Evolutionary conservation across 768 basidiomycete species (phyloP).

Genomic region (Galerina marginata): DNA sequence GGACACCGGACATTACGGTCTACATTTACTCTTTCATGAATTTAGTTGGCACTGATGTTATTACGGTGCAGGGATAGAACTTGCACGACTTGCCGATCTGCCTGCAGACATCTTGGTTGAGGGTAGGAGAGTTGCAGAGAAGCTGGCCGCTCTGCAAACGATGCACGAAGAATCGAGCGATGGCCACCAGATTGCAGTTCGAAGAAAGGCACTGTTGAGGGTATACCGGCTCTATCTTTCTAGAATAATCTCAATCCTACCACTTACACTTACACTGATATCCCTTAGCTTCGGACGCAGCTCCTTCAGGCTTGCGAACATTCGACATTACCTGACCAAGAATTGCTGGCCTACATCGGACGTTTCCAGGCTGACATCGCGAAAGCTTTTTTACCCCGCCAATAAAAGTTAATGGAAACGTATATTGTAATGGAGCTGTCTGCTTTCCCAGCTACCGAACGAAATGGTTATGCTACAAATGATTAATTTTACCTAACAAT

Average conservation of each 20-base stretch:
- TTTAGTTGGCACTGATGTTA: neutral
- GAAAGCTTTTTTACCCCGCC: constrained; percentile 45
- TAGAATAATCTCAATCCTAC: neutral
- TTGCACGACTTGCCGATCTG: constrained; percentile 87
- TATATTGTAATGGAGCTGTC: no score
- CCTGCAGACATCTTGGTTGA: constrained; percentile 73
- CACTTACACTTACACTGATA: neutral
- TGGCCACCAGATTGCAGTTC: constrained; percentile 58
- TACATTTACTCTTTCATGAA: neutral
- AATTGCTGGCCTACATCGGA: constrained; percentile 67
- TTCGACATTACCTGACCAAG: constrained; percentile 75
- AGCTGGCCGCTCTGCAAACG: constrained; percentile 61
- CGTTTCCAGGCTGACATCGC: constrained; percentile 76
- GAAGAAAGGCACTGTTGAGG: constrained; percentile 71
- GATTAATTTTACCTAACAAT: no score
- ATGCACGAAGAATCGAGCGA: constrained; percentile 65
- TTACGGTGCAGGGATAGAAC: constrained; percentile 70
- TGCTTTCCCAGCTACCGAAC: no score
- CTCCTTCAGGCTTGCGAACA: constrained; percentile 75
- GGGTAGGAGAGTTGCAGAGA: constrained; percentile 63
- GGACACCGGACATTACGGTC: constrained; percentile 76
- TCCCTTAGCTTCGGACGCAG: constrained; percentile 67
- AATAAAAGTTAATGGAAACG: neutral
- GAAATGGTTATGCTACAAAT: no score
- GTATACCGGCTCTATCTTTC: constrained; percentile 40